These are phyloP conservation scores for Acacia melanoxylon DNA, from an alignment of 306 rosid species.

Conservation along the genomic window DNA sequence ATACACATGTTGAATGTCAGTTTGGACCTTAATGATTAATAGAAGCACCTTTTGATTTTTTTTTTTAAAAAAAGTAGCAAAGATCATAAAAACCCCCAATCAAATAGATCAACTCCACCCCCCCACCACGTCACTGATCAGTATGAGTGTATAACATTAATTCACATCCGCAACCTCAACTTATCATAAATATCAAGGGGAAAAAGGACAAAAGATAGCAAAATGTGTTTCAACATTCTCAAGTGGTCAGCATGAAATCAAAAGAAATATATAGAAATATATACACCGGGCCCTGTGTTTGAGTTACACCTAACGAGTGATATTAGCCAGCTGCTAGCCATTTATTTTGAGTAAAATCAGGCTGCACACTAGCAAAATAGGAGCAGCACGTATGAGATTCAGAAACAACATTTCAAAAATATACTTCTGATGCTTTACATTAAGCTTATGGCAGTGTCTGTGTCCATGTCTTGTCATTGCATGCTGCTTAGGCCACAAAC, in stretches of 20 bases:
- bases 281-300: background rate
- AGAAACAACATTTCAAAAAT: background rate
- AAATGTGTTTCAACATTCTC: conserved; percentile 11
- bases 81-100: background rate
- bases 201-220: background rate
- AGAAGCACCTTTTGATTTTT: too few relatives aligned
- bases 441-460: background rate
- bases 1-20: background rate
- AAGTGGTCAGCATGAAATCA: background rate
- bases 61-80: conserved; percentile 3
- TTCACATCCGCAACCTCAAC: background rate
- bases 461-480: background rate
- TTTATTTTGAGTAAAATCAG: background rate
- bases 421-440: background rate
- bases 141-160: background rate
- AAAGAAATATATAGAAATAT: background rate
- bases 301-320: background rate
- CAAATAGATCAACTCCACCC: background rate
- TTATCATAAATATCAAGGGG: background rate
- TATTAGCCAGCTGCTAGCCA: background rate
- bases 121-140: background rate
- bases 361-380: background rate
- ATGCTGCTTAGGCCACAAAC: too few relatives aligned
- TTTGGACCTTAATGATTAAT: too few relatives aligned
- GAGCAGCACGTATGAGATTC: background rate